Evolutionary conservation across 1,139 yeast species (phyloP).

Genomic region (Zhuliangozyma parablackwelliae): DNA sequence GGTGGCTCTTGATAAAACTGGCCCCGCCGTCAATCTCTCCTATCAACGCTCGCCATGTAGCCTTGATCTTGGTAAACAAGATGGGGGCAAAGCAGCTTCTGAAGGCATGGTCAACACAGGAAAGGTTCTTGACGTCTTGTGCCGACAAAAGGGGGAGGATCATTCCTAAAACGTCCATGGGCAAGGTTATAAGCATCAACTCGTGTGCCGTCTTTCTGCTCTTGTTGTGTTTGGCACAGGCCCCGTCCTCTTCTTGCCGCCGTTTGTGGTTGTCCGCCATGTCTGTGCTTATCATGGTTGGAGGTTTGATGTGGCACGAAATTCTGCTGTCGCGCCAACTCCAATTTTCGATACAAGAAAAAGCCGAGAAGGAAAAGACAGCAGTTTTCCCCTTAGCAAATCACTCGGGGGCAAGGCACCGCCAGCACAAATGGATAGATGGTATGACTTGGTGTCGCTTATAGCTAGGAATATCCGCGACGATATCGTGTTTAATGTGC

Average conservation of each 20-base stretch:
- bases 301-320: no score
- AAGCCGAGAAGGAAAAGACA: no score
- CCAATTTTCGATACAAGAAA: no score
- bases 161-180: constrained; percentile 23
- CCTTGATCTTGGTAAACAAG: constrained; percentile 22
- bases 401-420: no score
- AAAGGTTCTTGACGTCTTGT: constrained; percentile 22
- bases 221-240: neutral
- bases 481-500: constrained; percentile 14
- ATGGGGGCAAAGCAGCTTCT: constrained; percentile 17
- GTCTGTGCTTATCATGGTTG: no score
- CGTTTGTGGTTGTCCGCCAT: no score
- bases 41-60: constrained; percentile 28
- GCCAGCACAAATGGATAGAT: constrained; percentile 1
- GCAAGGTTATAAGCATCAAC: constrained; percentile 17
- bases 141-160: constrained; percentile 17
- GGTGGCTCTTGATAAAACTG: constrained; percentile 7
- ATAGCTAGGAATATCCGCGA: constrained; percentile 10
- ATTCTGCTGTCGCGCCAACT: no score
- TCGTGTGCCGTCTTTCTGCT: constrained; percentile 1
- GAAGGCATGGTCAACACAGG: constrained; percentile 16
- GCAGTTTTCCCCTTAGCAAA: no score
- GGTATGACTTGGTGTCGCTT: constrained; percentile 6
- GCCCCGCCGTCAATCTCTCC: constrained; percentile 6
- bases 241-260: neutral